phyloP scores from a whole-genome alignment of 1,284 basidiomycete species.

The Cutaneotrichosporon cutaneum region DNA sequence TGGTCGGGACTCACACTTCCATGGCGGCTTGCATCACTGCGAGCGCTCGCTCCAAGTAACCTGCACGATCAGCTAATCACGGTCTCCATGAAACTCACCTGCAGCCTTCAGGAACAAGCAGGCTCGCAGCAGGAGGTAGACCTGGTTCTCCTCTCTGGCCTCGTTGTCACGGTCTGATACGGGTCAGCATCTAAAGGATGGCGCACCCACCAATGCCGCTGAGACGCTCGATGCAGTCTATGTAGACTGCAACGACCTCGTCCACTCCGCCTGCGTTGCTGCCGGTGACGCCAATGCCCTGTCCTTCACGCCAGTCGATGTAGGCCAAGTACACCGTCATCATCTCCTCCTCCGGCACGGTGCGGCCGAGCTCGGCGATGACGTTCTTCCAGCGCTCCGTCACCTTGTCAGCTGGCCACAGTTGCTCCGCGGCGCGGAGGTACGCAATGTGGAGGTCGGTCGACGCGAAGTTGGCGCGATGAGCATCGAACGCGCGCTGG shows the following conservation, averaged over 20 bases:
- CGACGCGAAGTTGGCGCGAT: conserved; percentile 32
- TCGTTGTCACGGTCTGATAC: conserved; percentile 16
- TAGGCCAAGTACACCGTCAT: conserved; percentile 46
- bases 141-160: conserved; percentile 44
- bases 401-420: conserved; percentile 41
- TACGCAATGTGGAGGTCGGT: conserved; percentile 43
- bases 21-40: conserved; percentile 56
- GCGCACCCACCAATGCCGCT: conserved; percentile 14
- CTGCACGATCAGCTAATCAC: conserved; percentile 28
- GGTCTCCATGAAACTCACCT: conserved; percentile 58
- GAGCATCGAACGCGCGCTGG: conserved; percentile 38
- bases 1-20: conserved; percentile 50
- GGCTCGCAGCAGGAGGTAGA: conserved; percentile 48
- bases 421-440: conserved; percentile 38
- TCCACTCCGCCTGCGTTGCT: conserved; percentile 37
- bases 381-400: conserved; percentile 48
- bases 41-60: conserved; percentile 55
- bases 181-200: no score
- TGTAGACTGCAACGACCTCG: conserved; percentile 46
- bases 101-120: conserved; percentile 66
- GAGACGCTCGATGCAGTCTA: conserved; percentile 37
- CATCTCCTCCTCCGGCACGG: conserved; percentile 30
- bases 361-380: conserved; percentile 31
- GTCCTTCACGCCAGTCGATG: conserved; percentile 48
- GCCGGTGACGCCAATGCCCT: conserved; percentile 37